Evolutionary conservation across 2,329 filamentous ascomycete genomes (phyloP).

Genomic region (Cercospora sesami): DNA sequence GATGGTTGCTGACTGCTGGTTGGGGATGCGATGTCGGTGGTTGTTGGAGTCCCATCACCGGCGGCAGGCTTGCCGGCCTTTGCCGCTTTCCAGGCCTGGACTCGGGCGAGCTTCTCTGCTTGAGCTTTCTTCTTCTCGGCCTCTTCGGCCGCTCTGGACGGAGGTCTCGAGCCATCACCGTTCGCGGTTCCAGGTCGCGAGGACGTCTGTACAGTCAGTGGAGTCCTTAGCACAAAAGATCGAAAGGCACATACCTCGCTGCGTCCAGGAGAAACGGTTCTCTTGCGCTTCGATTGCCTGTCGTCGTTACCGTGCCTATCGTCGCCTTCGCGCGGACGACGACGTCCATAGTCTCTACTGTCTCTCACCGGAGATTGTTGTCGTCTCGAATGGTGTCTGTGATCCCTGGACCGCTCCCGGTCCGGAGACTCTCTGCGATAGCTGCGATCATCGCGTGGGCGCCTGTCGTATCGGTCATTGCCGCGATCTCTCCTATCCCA

Average conservation of each 20-base stretch:
- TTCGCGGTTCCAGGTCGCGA: slow-evolving; percentile 23
- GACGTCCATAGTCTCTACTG: slow-evolving; percentile 49
- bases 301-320: slow-evolving; percentile 43
- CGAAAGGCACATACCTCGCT: slow-evolving; percentile 22
- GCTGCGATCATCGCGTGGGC: slow-evolving; percentile 28
- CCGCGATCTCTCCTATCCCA: slow-evolving; percentile 26
- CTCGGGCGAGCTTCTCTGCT: slow-evolving; percentile 67
- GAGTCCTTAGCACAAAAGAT: background rate
- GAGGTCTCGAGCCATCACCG: slow-evolving; percentile 14
- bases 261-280: slow-evolving; percentile 18
- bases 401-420: slow-evolving; percentile 29
- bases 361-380: slow-evolving; percentile 27
- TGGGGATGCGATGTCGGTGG: background rate
- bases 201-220: slow-evolving; percentile 25
- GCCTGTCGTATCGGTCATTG: slow-evolving; percentile 21
- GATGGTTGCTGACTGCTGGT: slow-evolving; percentile 4
- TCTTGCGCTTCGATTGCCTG: slow-evolving; percentile 54
- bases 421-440: slow-evolving; percentile 19
- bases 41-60: slow-evolving; percentile 6
- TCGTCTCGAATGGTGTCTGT: slow-evolving; percentile 42
- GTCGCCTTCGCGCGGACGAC: slow-evolving; percentile 55
- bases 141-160: slow-evolving; percentile 46
- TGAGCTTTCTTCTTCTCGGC: slow-evolving; percentile 86
- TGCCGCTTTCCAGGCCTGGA: slow-evolving; percentile 58
- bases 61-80: slow-evolving; percentile 8